These are phyloP conservation scores for Taiozyma sp. DNA, from an alignment of 1,139 yeast species.

Conservation along the genomic window DNA sequence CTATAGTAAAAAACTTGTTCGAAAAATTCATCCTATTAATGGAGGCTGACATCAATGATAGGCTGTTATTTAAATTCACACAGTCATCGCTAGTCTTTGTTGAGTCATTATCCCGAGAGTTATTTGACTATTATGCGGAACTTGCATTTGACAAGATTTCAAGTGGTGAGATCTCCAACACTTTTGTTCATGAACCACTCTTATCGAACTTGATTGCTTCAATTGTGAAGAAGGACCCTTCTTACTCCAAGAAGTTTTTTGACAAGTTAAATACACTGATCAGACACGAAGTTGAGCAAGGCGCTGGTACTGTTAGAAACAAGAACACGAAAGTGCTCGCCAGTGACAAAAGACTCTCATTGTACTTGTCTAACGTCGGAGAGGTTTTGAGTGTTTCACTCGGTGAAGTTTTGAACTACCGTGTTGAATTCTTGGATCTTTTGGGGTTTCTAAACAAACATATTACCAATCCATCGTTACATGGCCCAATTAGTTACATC, in stretches of 20 bases:
- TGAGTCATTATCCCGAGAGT: conserved; percentile 64
- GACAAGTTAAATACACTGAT: conserved; percentile 33
- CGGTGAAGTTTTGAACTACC: conserved; percentile 37
- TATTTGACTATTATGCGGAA: conserved; percentile 35
- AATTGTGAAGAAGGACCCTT: conserved; percentile 41
- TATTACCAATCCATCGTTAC: conserved; percentile 67
- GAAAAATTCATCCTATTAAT: conserved; percentile 59
- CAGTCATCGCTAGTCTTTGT: conserved; percentile 62
- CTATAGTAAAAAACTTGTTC: conserved; percentile 51
- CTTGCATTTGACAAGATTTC: conserved; percentile 47
- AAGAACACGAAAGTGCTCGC: conserved; percentile 65
- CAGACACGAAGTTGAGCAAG: conserved; percentile 66
- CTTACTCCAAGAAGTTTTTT: conserved; percentile 31
- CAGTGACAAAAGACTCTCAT: conserved; percentile 69
- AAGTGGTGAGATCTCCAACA: conserved; percentile 51
- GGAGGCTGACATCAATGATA: conserved; percentile 68
- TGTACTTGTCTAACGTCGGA: conserved; percentile 68
- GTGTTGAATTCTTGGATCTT: conserved; percentile 43
- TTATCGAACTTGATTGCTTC: conserved; percentile 19
- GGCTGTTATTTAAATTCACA: conserved; percentile 39
- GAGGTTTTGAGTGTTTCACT: conserved; percentile 73
- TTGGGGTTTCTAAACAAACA: conserved; percentile 46
- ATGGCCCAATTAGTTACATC: conserved; percentile 37
- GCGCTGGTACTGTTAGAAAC: conserved; percentile 72
- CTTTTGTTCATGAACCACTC: conserved; percentile 61